These are phyloP conservation scores for Xerocomellus dryophilus DNA, from an alignment of 768 basidiomycete species.

Conservation along the genomic window DNA sequence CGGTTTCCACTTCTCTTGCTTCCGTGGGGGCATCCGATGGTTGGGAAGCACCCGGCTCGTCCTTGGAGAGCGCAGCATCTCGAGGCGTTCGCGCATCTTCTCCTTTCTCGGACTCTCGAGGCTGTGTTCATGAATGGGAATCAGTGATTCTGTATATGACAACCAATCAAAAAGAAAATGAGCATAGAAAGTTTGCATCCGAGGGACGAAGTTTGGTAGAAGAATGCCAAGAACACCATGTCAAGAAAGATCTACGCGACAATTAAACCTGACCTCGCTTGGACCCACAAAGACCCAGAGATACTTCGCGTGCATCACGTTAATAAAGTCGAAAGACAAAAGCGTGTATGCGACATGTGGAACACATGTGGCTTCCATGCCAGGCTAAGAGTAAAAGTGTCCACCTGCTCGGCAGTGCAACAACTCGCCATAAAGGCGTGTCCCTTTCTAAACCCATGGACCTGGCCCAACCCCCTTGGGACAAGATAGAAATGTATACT, in stretches of 20 bases:
- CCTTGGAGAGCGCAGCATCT: neutral
- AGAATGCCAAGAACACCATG: neutral
- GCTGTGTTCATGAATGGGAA: conserved; percentile 4
- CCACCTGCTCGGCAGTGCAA: too few species aligned
- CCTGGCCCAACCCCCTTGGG: neutral
- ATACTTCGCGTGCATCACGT: too few species aligned
- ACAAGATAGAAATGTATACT: neutral
- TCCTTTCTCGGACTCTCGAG: neutral
- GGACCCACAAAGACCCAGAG: too few species aligned
- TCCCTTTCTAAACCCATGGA: neutral
- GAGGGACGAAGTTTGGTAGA: neutral
- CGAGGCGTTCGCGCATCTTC: neutral
- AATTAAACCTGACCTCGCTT: too few species aligned
- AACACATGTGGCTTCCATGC: too few species aligned
- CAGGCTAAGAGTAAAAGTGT: neutral
- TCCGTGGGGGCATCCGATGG: neutral
- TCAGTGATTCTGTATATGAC: neutral
- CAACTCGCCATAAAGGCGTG: neutral
- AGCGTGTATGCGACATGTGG: too few species aligned
- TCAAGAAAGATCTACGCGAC: neutral
- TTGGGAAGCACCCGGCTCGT: neutral
- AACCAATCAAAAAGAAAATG: neutral
- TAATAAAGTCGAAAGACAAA: too few species aligned
- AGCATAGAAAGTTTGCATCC: neutral
- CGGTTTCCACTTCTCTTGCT: neutral